Conservation (phyloP, 169 alveolate genomes). For the Cryptosporidium canis region DNA sequence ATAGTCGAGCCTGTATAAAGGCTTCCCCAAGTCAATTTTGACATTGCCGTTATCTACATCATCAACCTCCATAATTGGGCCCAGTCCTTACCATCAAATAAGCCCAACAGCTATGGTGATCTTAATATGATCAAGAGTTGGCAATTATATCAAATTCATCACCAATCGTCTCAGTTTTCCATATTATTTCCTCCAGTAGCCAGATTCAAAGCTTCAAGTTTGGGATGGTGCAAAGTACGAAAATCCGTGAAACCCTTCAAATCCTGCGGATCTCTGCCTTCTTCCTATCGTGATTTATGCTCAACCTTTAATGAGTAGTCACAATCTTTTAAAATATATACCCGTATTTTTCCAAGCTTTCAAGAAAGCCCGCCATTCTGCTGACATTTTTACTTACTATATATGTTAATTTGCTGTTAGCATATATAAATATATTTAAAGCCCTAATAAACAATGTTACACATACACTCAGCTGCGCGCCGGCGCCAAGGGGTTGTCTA, state of each 20-base stretch:
- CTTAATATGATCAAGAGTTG: conserved; percentile 29
- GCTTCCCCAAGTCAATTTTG: conserved; percentile 11
- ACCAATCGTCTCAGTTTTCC: conserved; percentile 7
- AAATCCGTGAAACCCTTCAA: neutral
- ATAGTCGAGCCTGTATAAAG: conserved; percentile 6
- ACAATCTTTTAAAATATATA: neutral
- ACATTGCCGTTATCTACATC: conserved; percentile 8
- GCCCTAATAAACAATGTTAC: conserved; percentile 18
- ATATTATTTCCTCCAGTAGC: neutral
- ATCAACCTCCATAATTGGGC: conserved; percentile 21
- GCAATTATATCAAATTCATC: neutral
- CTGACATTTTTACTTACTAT: conserved; percentile 1
- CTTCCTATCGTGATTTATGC: neutral
- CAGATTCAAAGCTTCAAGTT: neutral
- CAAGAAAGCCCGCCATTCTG: conserved; percentile 20
- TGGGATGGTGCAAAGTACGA: neutral
- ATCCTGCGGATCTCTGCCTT: neutral
- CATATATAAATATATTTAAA: neutral
- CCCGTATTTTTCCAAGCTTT: neutral
- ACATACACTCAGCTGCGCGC: conserved; percentile 65
- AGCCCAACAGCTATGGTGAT: conserved; percentile 1
- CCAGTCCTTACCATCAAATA: neutral
- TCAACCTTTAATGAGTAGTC: neutral
- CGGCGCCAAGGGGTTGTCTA: conserved; percentile 27
- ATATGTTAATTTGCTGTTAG: no score